phyloP scores from a whole-genome alignment of 345 rosid genomes.

The Dipteronia sinensis region DNA sequence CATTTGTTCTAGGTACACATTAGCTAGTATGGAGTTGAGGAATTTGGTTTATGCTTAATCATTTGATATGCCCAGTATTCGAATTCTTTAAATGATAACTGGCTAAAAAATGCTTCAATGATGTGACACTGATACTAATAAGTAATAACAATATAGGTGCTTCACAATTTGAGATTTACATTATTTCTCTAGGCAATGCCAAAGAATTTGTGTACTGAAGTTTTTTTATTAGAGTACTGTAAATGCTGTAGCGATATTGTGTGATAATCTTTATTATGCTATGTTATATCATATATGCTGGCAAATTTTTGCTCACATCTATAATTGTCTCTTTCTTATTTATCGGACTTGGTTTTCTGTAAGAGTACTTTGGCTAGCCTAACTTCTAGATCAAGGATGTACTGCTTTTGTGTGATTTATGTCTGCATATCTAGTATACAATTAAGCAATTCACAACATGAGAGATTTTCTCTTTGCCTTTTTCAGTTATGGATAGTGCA shows the following conservation, averaged over 20 bases:
- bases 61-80: background rate
- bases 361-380: background rate
- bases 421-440: background rate
- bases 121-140: background rate
- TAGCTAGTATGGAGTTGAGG: background rate
- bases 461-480: background rate
- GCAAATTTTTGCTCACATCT: background rate
- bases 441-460: background rate
- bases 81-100: background rate
- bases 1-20: background rate
- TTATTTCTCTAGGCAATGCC: background rate
- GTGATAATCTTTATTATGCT: background rate
- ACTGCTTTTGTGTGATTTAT: background rate
- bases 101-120: background rate
- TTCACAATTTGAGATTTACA: background rate
- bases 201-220: background rate
- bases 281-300: background rate
- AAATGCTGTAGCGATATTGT: background rate
- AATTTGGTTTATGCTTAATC: background rate
- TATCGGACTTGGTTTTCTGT: background rate
- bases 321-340: background rate
- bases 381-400: constrained; percentile 1
- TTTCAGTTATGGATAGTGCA: too few species aligned
- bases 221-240: background rate
- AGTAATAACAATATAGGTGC: background rate